Evolutionary conservation across 495 filamentous ascomycete genomes (phyloP).

Genomic region (Penicillium soppii): DNA sequence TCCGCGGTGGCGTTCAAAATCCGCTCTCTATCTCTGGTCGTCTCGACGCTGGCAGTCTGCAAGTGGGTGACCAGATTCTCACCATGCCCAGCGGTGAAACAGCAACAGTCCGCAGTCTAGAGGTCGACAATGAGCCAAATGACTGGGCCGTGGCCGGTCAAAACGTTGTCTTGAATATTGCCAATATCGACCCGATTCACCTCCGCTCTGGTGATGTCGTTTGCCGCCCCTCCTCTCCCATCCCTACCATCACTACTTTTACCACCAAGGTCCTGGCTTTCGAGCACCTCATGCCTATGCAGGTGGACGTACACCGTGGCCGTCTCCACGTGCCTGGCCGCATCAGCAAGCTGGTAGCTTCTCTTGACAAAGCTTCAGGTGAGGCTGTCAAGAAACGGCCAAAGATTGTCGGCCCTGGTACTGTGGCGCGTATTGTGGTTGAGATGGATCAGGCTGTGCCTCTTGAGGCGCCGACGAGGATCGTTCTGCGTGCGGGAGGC

Average conservation of each 20-base stretch:
- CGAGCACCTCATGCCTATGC: conserved; percentile 83
- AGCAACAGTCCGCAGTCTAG: conserved; percentile 73
- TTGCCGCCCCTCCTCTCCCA: conserved; percentile 66
- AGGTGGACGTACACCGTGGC: conserved; percentile 84
- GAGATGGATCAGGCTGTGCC: conserved; percentile 75
- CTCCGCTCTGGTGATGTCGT: conserved; percentile 82
- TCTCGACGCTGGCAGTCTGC: conserved; percentile 78
- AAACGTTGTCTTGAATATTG: conserved; percentile 77
- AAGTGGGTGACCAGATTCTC: conserved; percentile 77
- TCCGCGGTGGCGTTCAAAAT: conserved; percentile 71
- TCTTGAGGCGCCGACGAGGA: conserved; percentile 70
- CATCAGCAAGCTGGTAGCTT: conserved; percentile 65
- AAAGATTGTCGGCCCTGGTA: conserved; percentile 71
- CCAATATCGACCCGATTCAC: conserved; percentile 81
- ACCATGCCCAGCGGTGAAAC: conserved; percentile 78
- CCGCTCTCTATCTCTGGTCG: conserved; percentile 81
- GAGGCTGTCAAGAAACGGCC: conserved; percentile 75
- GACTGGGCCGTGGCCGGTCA: conserved; percentile 98
- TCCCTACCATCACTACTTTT: conserved; percentile 67
- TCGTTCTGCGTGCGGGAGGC: conserved; percentile 79
- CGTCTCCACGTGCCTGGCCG: conserved; percentile 75
- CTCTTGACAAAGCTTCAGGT: conserved; percentile 74
- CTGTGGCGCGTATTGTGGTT: conserved; percentile 65
- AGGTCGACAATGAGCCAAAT: conserved; percentile 64
- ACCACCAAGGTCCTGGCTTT: conserved; percentile 84